Evolutionary conservation across 2,329 filamentous ascomycete genomes (phyloP).

Genomic region (Aureobasidium zeae): DNA sequence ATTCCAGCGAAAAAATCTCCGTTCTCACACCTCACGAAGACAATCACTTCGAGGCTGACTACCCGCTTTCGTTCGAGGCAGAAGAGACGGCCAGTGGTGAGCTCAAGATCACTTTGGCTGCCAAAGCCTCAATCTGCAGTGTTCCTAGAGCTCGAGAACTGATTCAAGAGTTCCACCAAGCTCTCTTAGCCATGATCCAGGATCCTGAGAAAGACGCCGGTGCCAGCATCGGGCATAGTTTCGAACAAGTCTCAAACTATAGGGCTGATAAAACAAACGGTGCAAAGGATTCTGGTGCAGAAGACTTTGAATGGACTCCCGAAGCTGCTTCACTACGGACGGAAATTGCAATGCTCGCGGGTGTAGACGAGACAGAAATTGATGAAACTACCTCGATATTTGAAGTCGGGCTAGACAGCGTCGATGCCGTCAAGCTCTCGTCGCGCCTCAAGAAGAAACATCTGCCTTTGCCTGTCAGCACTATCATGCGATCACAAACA

Average conservation of each 20-base stretch:
- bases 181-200: slow-evolving; percentile 30
- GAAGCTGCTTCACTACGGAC: slow-evolving; percentile 46
- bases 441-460: slow-evolving; percentile 56
- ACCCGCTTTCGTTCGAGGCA: slow-evolving; percentile 69
- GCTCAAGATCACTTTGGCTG: slow-evolving; percentile 51
- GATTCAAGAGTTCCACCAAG: slow-evolving; percentile 35
- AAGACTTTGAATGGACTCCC: slow-evolving; percentile 50
- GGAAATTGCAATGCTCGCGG: slow-evolving; percentile 56
- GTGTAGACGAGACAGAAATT: slow-evolving; percentile 44
- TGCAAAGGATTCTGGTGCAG: slow-evolving; percentile 21
- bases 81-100: slow-evolving; percentile 42
- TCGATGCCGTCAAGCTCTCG: slow-evolving; percentile 78
- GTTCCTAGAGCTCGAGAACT: slow-evolving; percentile 31
- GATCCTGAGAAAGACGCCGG: slow-evolving; percentile 25
- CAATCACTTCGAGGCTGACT: slow-evolving; percentile 45
- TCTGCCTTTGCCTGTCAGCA: slow-evolving; percentile 58
- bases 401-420: slow-evolving; percentile 81
- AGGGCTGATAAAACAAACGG: slow-evolving; percentile 6
- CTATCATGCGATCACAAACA: slow-evolving; percentile 64
- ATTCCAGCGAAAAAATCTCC: background rate
- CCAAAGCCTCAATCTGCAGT: slow-evolving; percentile 41
- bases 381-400: slow-evolving; percentile 57
- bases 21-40: slow-evolving; percentile 14
- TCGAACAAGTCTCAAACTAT: slow-evolving; percentile 16
- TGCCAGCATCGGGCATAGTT: slow-evolving; percentile 17